Evolutionary conservation across 768 basidiomycete genomes (phyloP).

Genomic region (Mrakia hoshinonis): DNA sequence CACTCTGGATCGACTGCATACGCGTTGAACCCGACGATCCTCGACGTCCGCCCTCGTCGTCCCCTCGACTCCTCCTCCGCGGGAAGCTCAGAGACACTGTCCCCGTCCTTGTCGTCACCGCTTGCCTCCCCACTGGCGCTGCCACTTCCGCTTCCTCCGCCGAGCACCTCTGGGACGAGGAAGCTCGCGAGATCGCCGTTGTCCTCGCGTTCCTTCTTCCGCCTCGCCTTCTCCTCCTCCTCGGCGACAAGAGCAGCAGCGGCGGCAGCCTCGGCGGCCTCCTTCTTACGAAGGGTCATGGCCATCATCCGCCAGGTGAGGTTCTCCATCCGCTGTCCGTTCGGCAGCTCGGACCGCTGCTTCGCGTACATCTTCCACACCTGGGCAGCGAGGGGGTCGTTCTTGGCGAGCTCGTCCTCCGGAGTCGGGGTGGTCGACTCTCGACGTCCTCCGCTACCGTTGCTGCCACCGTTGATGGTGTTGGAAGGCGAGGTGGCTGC

Average conservation of each 20-base stretch:
- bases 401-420: conserved; percentile 38
- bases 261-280: conserved; percentile 29
- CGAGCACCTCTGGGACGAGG: conserved; percentile 1
- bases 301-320: conserved; percentile 99
- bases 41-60: conserved; percentile 37
- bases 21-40: conserved; percentile 38
- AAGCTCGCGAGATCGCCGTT: background rate
- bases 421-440: conserved; percentile 2
- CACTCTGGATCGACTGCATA: conserved; percentile 46
- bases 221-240: background rate
- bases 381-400: conserved; percentile 87
- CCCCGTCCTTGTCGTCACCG: background rate
- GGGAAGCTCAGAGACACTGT: background rate
- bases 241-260: background rate
- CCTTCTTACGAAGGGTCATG: conserved; percentile 62
- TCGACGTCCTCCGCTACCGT: background rate
- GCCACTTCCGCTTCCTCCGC: background rate
- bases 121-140: background rate
- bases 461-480: background rate
- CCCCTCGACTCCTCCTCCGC: conserved; percentile 36
- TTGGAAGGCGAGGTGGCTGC: background rate
- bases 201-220: conserved; percentile 7
- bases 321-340: conserved; percentile 95
- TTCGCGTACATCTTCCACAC: conserved; percentile 95
- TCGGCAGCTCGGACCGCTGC: conserved; percentile 77